phyloP scores from a whole-genome alignment of 345 rosid genomes.

The Bruguiera sexangula region DNA sequence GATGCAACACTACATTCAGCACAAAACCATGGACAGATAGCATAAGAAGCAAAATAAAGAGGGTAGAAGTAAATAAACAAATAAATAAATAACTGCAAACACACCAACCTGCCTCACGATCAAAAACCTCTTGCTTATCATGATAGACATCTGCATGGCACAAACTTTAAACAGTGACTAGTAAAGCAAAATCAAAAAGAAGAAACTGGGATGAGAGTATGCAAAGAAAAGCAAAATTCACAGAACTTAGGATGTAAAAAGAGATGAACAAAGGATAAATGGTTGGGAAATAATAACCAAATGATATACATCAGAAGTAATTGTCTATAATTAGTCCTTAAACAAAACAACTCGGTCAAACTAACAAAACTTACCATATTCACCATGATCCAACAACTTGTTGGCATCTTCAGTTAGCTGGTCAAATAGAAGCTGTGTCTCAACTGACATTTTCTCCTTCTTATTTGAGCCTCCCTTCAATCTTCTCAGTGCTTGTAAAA shows the following conservation, averaged over 20 bases:
- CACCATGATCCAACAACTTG: conserved; percentile 79
- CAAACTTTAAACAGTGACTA: conserved; percentile 18
- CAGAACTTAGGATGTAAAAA: not conserved
- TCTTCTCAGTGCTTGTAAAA: conserved; percentile 82
- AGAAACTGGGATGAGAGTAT: no score
- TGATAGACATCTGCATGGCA: conserved; percentile 73
- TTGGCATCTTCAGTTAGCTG: conserved; percentile 95
- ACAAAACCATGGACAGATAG: not conserved
- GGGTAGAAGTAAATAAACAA: not conserved
- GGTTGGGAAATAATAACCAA: no score
- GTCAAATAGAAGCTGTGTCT: conserved; percentile 78
- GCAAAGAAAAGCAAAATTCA: not conserved
- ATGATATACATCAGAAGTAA: no score
- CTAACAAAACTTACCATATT: conserved; percentile 59
- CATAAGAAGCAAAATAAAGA: not conserved
- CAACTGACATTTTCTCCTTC: conserved; percentile 83
- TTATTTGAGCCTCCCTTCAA: conserved; percentile 76
- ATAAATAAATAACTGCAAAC: not conserved
- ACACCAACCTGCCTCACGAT: conserved; percentile 83
- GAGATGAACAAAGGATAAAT: no score
- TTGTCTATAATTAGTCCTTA: no score
- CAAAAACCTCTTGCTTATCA: conserved; percentile 71
- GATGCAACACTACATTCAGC: not conserved
- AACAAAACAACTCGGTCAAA: not conserved
- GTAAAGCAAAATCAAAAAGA: conserved; percentile 3